A percentile compares a stretch with the other conserved stretches of the same genome.
Evolutionary conservation across 371 early-diverging fungal genomes (phyloP).

Genomic region (Chytridium lagenaria): DNA sequence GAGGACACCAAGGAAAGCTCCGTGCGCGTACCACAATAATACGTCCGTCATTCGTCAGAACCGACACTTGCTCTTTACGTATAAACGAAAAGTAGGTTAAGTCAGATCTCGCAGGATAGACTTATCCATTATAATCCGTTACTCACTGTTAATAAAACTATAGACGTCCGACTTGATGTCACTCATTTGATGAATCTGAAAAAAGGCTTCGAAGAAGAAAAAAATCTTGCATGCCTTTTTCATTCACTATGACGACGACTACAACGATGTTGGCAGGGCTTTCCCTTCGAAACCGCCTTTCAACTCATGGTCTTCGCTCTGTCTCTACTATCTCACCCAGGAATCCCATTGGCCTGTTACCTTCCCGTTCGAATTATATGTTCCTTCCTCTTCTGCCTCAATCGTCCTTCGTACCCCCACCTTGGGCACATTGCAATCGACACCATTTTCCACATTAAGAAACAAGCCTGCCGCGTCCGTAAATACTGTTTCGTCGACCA

Average conservation of each 20-base stretch:
- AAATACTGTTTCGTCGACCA: background rate
- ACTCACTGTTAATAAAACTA: too few relatives aligned
- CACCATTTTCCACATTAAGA: background rate
- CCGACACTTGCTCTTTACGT: conserved; percentile 32
- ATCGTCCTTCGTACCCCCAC: background rate
- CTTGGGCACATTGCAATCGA: background rate
- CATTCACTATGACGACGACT: too few relatives aligned
- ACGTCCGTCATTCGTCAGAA: conserved; percentile 32
- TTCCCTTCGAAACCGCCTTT: background rate
- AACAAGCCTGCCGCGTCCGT: background rate
- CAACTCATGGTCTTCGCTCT: background rate
- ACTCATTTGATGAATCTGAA: too few relatives aligned
- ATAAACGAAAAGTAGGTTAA: conserved; percentile 3
- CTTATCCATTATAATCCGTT: background rate
- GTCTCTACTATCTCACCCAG: background rate
- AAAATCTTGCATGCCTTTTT: background rate
- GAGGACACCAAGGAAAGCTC: background rate
- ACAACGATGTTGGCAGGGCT: too few relatives aligned
- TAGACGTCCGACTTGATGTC: background rate
- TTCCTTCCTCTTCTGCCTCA: background rate
- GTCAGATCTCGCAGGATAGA: background rate
- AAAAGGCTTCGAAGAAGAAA: background rate
- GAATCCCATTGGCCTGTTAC: too few relatives aligned
- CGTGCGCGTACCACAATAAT: conserved; percentile 26
- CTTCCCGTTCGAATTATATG: background rate